A percentile compares a stretch with the other conserved stretches of the same genome.
These are phyloP conservation scores for Aspergillus saccharolyticus DNA, from an alignment of 495 filamentous ascomycete species.

Conservation along the genomic window DNA sequence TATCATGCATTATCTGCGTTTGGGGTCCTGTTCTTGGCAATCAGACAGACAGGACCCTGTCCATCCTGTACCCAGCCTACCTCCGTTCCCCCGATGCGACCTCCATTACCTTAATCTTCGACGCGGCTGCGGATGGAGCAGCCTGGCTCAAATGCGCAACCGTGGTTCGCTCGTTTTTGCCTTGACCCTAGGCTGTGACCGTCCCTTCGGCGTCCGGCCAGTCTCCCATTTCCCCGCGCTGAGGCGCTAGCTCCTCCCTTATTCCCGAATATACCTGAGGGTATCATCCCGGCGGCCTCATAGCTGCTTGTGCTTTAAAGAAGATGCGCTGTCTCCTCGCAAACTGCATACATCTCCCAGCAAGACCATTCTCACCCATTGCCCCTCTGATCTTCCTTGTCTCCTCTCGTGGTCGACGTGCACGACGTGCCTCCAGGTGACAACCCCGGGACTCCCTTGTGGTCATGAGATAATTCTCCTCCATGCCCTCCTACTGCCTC, in stretches of 20 bases:
- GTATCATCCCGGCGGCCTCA: conserved; percentile 12
- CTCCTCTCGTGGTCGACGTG: background rate
- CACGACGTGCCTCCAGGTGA: conserved; percentile 1
- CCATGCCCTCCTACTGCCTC: conserved; percentile 75
- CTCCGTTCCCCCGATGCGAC: conserved; percentile 39
- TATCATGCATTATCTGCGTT: background rate
- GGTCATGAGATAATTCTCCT: conserved; percentile 26
- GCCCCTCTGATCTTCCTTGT: conserved; percentile 3
- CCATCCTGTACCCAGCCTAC: conserved; percentile 13
- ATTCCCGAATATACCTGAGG: conserved; percentile 11
- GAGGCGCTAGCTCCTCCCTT: conserved; percentile 15
- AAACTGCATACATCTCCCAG: background rate
- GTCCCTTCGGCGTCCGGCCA: conserved; percentile 12
- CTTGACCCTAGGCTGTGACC: conserved; percentile 2
- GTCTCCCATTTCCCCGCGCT: conserved; percentile 23
- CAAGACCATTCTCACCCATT: background rate
- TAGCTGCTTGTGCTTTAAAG: conserved; percentile 9
- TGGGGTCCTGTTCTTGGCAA: conserved; percentile 10
- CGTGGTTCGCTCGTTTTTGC: conserved; percentile 4
- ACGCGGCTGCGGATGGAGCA: conserved; percentile 15
- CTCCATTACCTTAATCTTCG: conserved; percentile 8
- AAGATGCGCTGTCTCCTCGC: background rate
- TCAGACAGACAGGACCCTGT: conserved; percentile 19
- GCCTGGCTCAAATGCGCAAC: conserved; percentile 15
- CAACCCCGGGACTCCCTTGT: conserved; percentile 12